Conservation (phyloP, 805 yeast species). For the Spathaspora sp. region DNA sequence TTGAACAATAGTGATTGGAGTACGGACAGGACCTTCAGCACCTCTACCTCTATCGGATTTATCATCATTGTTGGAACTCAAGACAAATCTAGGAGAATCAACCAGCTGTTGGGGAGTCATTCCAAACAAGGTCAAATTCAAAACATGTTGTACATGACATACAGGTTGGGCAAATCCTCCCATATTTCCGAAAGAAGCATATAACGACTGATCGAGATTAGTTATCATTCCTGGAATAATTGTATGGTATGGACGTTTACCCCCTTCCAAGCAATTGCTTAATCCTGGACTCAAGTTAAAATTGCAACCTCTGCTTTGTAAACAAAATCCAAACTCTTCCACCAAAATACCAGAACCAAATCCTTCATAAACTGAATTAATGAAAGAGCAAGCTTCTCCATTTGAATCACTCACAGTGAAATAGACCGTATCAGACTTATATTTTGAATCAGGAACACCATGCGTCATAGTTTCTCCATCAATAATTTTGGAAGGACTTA, state of each 20-base stretch:
- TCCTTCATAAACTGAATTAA: slow-evolving; percentile 65
- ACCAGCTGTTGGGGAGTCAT: slow-evolving; percentile 69
- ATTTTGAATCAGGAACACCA: slow-evolving; percentile 56
- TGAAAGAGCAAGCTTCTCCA: slow-evolving; percentile 81
- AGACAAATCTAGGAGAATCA: slow-evolving; percentile 71
- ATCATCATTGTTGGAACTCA: slow-evolving; percentile 48
- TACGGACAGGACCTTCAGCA: slow-evolving; percentile 61
- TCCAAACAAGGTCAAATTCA: slow-evolving; percentile 61
- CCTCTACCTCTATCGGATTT: slow-evolving; percentile 53
- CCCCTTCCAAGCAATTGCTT: slow-evolving; percentile 60
- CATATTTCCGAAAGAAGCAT: slow-evolving; percentile 77
- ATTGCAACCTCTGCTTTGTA: slow-evolving; percentile 77
- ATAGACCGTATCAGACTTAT: slow-evolving; percentile 70
- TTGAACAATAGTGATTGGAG: slow-evolving; percentile 54
- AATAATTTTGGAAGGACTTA: slow-evolving; percentile 36
- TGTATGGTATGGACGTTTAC: slow-evolving; percentile 77
- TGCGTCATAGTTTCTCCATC: slow-evolving; percentile 40
- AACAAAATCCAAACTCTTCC: slow-evolving; percentile 58
- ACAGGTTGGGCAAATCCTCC: slow-evolving; percentile 88
- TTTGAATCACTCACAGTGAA: slow-evolving; percentile 59
- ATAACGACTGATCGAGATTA: slow-evolving; percentile 40
- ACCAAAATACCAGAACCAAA: slow-evolving; percentile 74
- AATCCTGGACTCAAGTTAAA: slow-evolving; percentile 58
- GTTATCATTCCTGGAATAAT: slow-evolving; percentile 83
- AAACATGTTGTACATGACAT: slow-evolving; percentile 74